These are phyloP conservation scores for Trametes gibbosa DNA, from an alignment of 768 basidiomycete genomes.

Conservation along the genomic window DNA sequence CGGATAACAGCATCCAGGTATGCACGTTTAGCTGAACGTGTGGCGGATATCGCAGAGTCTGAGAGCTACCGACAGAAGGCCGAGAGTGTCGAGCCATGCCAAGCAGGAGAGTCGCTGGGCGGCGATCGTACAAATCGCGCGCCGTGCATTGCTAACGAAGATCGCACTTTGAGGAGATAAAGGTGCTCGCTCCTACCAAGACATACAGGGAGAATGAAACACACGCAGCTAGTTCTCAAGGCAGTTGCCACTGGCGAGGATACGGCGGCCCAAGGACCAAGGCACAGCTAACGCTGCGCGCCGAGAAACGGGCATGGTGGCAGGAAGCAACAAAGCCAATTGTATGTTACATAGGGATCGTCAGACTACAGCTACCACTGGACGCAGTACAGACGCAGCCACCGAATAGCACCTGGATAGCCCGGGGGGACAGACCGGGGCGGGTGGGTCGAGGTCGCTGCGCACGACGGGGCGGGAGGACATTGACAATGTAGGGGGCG, in stretches of 20 bases:
- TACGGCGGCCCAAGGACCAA: too few species aligned
- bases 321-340: not conserved
- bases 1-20: too few species aligned
- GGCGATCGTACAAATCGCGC: too few species aligned
- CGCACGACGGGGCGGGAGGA: not conserved
- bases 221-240: too few species aligned
- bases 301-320: not conserved
- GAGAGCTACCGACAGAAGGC: conserved; percentile 1
- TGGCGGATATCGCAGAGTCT: too few species aligned
- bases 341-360: not conserved
- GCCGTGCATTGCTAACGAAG: not conserved
- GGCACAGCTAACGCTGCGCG: too few species aligned
- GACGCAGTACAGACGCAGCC: not conserved
- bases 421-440: too few species aligned
- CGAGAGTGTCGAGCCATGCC: conserved; percentile 2
- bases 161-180: not conserved
- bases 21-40: too few species aligned
- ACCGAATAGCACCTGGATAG: too few species aligned
- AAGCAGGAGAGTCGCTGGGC: not conserved
- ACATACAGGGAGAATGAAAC: too few species aligned
- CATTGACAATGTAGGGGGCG: not conserved
- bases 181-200: not conserved
- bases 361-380: not conserved
- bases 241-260: too few species aligned
- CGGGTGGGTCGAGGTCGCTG: too few species aligned